Evolutionary conservation across 192 early-diverging fungal genomes (phyloP).

Genomic region (Linnemannia schmuckeri): DNA sequence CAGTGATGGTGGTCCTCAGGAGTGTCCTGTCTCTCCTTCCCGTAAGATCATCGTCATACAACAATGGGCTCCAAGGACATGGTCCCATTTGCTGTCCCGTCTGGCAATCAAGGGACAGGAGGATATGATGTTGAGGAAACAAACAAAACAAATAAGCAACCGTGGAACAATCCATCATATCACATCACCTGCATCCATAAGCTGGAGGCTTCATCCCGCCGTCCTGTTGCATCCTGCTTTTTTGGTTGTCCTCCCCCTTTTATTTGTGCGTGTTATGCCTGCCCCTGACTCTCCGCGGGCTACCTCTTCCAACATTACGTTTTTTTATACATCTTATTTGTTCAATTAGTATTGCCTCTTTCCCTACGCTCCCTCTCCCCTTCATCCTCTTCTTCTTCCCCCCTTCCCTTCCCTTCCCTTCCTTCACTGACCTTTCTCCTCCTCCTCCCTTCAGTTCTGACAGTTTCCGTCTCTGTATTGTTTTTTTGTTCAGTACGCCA

Average conservation of each 20-base stretch:
- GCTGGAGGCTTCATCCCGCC: neutral
- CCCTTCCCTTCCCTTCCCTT: neutral
- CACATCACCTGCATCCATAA: neutral
- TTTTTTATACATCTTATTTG: neutral
- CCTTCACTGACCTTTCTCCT: neutral
- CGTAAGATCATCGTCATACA: neutral
- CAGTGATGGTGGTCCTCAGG: neutral
- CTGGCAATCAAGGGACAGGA: too few species aligned
- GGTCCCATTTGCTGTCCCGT: too few species aligned
- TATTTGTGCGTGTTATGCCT: neutral
- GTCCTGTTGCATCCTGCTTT: neutral
- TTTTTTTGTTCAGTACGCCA: neutral
- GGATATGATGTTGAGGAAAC: too few species aligned
- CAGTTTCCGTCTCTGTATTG: neutral
- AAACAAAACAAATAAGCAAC: too few species aligned
- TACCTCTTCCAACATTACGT: neutral
- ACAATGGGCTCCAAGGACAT: too few species aligned
- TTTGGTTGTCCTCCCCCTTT: neutral
- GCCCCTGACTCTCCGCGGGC: slow-evolving; percentile 7
- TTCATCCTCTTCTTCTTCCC: neutral
- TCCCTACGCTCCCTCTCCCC: neutral
- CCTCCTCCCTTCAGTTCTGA: neutral
- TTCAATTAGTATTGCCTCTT: neutral
- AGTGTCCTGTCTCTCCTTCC: neutral
- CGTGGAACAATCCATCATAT: too few species aligned